Conservation (phyloP, 2,329 filamentous ascomycete genomes). For the Trichoderma asperellum region DNA sequence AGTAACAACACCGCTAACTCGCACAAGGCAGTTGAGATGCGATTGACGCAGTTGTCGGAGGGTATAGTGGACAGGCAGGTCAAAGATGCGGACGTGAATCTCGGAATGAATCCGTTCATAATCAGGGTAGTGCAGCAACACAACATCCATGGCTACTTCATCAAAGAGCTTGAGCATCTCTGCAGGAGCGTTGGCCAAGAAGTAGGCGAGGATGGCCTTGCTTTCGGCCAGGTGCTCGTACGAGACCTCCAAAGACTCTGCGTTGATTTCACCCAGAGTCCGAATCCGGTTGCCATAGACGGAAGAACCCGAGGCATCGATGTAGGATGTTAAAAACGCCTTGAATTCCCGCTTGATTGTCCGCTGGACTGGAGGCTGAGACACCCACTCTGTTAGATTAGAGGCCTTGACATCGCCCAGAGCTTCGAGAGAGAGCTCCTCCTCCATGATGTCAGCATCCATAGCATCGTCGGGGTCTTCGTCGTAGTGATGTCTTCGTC, state of each 20-base stretch:
- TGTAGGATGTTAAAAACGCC: conserved; percentile 94
- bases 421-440: conserved; percentile 89
- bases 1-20: conserved; percentile 94
- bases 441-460: conserved; percentile 92
- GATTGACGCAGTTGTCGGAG: conserved; percentile 92
- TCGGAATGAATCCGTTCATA: conserved; percentile 97
- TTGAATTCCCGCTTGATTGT: conserved; percentile 98
- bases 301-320: conserved; percentile 83
- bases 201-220: conserved; percentile 94
- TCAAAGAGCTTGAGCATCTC: conserved; percentile 97
- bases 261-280: conserved; percentile 95
- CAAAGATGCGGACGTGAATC: conserved; percentile 95
- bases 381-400: conserved; percentile 93
- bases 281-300: conserved; percentile 94
- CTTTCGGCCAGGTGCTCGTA: conserved; percentile 89
- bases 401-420: conserved; percentile 91
- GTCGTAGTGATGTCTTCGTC: conserved; percentile 87
- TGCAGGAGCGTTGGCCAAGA: conserved; percentile 91
- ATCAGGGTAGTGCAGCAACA: conserved; percentile 93
- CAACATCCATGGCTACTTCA: conserved; percentile 94
- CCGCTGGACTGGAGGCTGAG: conserved; percentile 83
- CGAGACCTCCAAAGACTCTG: conserved; percentile 93
- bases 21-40: conserved; percentile 92
- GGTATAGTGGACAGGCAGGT: conserved; percentile 92
- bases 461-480: conserved; percentile 93